Evolutionary conservation across 176 grass and related monocot species (phyloP).

Genomic region (Puya raimondii): DNA sequence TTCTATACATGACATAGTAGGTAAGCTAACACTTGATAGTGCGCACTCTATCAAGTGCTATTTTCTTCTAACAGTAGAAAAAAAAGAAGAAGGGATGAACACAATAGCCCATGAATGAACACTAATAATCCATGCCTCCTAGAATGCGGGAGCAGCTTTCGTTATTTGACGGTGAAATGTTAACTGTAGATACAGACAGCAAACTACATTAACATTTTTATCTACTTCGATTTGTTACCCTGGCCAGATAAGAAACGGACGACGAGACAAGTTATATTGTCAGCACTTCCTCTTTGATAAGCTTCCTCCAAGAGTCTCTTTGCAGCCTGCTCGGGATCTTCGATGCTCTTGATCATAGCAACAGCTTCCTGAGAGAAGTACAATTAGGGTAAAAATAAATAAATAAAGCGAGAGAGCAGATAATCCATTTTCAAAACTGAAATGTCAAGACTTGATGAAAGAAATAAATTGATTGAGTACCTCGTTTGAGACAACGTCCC

Average conservation of each 20-base stretch:
- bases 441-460: not conserved
- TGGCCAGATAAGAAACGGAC: slow-evolving; percentile 45
- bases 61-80: not conserved
- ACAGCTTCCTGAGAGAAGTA: slow-evolving; percentile 50
- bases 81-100: not conserved
- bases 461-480: slow-evolving; percentile 12
- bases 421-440: not conserved
- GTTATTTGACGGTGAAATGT: not conserved
- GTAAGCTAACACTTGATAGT: too few species aligned
- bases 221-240: not conserved
- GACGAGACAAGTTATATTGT: slow-evolving; percentile 76
- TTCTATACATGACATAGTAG: too few species aligned
- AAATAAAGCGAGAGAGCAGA: not conserved
- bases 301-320: slow-evolving; percentile 58
- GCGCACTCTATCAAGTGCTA: too few species aligned
- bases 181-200: not conserved
- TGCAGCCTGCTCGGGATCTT: slow-evolving; percentile 65
- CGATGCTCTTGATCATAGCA: slow-evolving; percentile 58
- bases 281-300: slow-evolving; percentile 52
- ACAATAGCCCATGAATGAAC: not conserved
- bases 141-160: not conserved
- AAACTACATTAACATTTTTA: not conserved
- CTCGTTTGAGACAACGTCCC: slow-evolving; percentile 84
- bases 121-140: too few species aligned
- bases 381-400: not conserved